Conservation (phyloP, 192 early-diverging fungal genomes). For the Coemansia sp. region DNA sequence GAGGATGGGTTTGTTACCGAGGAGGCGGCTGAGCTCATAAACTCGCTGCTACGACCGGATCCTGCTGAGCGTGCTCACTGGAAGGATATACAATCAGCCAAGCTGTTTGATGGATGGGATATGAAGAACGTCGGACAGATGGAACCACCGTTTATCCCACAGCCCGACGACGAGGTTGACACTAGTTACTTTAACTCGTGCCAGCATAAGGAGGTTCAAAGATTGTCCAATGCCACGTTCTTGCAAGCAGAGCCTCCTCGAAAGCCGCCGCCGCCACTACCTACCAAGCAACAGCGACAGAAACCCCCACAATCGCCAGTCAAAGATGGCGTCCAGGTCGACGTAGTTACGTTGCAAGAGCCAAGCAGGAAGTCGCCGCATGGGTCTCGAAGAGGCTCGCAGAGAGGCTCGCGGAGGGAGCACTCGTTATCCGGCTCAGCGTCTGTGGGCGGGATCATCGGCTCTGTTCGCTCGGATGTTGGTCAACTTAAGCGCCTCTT, state of each 20-base stretch:
- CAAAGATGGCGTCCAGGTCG: neutral
- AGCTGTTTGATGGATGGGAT: conserved; percentile 74
- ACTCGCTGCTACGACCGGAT: conserved; percentile 71
- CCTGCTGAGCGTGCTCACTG: conserved; percentile 65
- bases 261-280: conserved; percentile 2
- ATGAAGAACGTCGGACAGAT: conserved; percentile 74
- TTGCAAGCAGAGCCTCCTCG: conserved; percentile 25
- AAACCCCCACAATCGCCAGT: conserved; percentile 8
- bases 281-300: conserved; percentile 9
- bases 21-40: conserved; percentile 72
- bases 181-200: conserved; percentile 93
- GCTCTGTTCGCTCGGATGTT: conserved; percentile 14
- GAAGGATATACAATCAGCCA: conserved; percentile 65
- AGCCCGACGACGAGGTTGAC: conserved; percentile 75
- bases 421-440: conserved; percentile 19
- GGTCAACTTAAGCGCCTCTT: conserved; percentile 54
- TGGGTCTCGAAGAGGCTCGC: conserved; percentile 25
- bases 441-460: neutral
- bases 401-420: conserved; percentile 24
- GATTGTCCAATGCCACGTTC: conserved; percentile 65
- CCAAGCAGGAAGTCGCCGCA: neutral
- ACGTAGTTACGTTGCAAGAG: neutral
- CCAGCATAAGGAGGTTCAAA: conserved; percentile 74
- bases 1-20: conserved; percentile 57
- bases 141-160: conserved; percentile 82